Percentiles rank a stretch among this genome's conserved stretches.
Evolutionary conservation across 225 moss, liverwort and hornwort genomes (phyloP).

Genomic region (Takakia lepidozioides): DNA sequence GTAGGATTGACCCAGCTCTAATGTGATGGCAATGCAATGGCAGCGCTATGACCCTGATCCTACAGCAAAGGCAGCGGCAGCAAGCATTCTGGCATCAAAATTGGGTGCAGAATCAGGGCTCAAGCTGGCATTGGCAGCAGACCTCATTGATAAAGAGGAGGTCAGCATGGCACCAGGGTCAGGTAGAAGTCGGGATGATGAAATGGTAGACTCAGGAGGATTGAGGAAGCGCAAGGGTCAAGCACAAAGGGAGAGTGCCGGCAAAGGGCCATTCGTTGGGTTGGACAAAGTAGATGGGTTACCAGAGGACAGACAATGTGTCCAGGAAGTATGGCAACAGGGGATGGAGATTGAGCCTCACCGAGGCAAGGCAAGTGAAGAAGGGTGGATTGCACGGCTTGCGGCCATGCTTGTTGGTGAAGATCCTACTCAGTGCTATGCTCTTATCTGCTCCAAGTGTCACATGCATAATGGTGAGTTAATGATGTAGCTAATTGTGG

Average conservation of each 20-base stretch:
- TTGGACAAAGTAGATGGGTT: conserved; percentile 18
- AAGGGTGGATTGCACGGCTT: conserved; percentile 85
- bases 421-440: conserved; percentile 96
- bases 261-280: conserved; percentile 18
- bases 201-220: conserved; percentile 26
- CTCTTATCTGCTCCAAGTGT: conserved; percentile 84
- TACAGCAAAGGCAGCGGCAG: conserved; percentile 96
- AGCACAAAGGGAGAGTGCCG: conserved; percentile 23
- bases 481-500: too few species aligned
- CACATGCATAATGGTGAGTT: conserved; percentile 86
- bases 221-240: conserved; percentile 52
- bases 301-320: conserved; percentile 11
- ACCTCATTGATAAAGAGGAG: conserved; percentile 55
- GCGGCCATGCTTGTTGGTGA: conserved; percentile 99
- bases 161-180: conserved; percentile 11
- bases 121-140: conserved; percentile 77
- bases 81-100: conserved; percentile 91
- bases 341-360: conserved; percentile 62
- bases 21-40: too few species aligned
- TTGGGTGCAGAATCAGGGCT: conserved; percentile 89
- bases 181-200: conserved; percentile 23
- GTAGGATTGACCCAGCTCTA: too few species aligned
- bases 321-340: conserved; percentile 45
- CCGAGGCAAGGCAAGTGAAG: conserved; percentile 57
- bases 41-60: conserved; percentile 99